phyloP scores from a whole-genome alignment of 371 early-diverging fungal species.

The Cokeromyces recurvatus region DNA sequence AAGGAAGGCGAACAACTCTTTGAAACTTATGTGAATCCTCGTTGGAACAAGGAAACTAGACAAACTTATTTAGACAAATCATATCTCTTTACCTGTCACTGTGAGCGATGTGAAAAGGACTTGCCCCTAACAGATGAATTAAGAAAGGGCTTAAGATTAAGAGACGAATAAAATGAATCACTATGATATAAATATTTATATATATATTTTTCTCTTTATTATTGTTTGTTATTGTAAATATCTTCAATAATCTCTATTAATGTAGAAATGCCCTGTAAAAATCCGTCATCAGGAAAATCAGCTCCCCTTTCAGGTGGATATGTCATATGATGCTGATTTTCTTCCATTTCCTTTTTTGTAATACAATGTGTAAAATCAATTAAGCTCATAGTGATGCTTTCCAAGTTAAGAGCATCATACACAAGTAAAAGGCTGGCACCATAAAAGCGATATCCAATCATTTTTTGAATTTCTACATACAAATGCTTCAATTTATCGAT shows the following conservation, averaged over 20 bases:
- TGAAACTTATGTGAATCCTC: slow-evolving; percentile 60
- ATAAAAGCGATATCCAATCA: slow-evolving; percentile 86
- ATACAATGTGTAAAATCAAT: slow-evolving; percentile 89
- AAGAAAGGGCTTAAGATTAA: slow-evolving; percentile 36
- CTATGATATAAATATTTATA: no score
- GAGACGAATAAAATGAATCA: slow-evolving; percentile 27
- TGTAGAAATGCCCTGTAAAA: slow-evolving; percentile 60
- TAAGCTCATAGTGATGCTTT: slow-evolving; percentile 62
- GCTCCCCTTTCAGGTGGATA: slow-evolving; percentile 57
- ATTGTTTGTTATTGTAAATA: slow-evolving; percentile 30
- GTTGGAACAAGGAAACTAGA: slow-evolving; percentile 61
- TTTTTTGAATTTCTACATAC: slow-evolving; percentile 55
- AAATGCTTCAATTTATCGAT: slow-evolving; percentile 63
- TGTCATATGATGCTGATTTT: slow-evolving; percentile 23
- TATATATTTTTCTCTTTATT: not conserved
- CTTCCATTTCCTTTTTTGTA: slow-evolving; percentile 15
- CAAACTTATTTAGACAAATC: slow-evolving; percentile 53
- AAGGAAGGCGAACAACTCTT: slow-evolving; percentile 56
- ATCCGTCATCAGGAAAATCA: slow-evolving; percentile 61
- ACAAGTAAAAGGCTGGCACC: slow-evolving; percentile 71
- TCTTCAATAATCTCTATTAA: slow-evolving; percentile 54
- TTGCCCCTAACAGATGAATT: slow-evolving; percentile 46
- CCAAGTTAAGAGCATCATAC: slow-evolving; percentile 19
- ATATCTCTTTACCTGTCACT: slow-evolving; percentile 56
- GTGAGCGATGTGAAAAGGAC: slow-evolving; percentile 55